A percentile compares a stretch with the other conserved stretches of the same genome.
Conservation (phyloP, 2,329 filamentous ascomycete species). For the Penicillium sp. region DNA sequence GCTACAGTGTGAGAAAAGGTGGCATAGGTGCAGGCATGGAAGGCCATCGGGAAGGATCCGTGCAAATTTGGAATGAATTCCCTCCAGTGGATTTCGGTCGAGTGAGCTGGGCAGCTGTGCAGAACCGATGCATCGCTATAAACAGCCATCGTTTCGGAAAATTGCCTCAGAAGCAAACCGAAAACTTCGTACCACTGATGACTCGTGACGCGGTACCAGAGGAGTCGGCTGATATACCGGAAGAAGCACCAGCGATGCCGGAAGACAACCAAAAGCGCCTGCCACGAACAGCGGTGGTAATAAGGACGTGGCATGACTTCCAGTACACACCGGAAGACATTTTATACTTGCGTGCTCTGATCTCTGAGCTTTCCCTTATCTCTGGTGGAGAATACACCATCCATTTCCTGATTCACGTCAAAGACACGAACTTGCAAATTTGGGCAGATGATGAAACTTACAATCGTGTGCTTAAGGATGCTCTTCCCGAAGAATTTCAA, state of each 20-base stretch:
- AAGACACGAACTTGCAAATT: constrained; percentile 76
- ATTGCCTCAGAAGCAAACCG: constrained; percentile 41
- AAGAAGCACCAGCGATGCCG: constrained; percentile 26
- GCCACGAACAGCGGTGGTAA: constrained; percentile 72
- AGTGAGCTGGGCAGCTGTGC: constrained; percentile 78
- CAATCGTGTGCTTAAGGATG: constrained; percentile 70
- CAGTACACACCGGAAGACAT: constrained; percentile 77
- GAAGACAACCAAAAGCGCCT: constrained; percentile 35
- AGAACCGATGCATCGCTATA: constrained; percentile 72
- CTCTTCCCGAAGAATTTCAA: constrained; percentile 81
- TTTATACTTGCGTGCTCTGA: constrained; percentile 79
- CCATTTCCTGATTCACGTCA: constrained; percentile 84
- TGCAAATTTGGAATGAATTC: constrained; percentile 73
- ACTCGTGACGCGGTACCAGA: constrained; percentile 31
- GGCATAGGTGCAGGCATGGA: constrained; percentile 85
- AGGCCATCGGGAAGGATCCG: constrained; percentile 80
- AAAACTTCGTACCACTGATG: constrained; percentile 42
- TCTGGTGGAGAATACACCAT: constrained; percentile 83
- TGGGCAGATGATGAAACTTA: constrained; percentile 80
- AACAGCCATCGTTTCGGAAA: constrained; percentile 72
- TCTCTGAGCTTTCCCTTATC: constrained; percentile 76
- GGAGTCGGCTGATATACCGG: constrained; percentile 20
- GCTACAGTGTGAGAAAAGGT: constrained; percentile 78
- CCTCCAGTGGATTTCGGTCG: constrained; percentile 77
- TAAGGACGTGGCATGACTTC: constrained; percentile 81